Percentiles rank a stretch among this genome's conserved stretches.
Conservation (phyloP, 139 green algal species). For the Coelastrella sp. region DNA sequence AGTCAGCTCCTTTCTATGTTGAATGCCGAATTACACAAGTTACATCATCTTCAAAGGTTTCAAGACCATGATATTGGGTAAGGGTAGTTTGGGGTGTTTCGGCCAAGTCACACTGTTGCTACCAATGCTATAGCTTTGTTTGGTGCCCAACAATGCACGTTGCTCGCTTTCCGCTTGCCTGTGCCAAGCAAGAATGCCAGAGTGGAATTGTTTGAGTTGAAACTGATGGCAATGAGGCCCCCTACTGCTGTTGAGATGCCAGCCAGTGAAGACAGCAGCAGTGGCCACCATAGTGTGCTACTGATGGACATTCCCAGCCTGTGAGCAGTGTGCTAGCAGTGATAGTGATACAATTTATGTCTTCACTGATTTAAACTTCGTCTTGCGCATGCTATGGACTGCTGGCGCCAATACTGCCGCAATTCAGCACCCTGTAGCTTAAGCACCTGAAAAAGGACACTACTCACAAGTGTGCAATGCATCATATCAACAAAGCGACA, state of each 20-base stretch:
- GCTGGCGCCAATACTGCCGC: no score
- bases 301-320: not conserved
- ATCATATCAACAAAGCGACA: no score
- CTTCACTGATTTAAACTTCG: not conserved
- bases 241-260: not conserved
- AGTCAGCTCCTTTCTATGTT: not conserved
- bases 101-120: not conserved
- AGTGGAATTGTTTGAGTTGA: not conserved
- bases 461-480: no score
- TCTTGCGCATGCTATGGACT: no score
- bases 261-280: slow-evolving; percentile 16
- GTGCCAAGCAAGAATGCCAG: slow-evolving; percentile 17
- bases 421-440: no score
- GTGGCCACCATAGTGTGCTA: not conserved
- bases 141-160: not conserved
- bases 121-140: no score
- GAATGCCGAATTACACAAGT: no score
- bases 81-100: not conserved
- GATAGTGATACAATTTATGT: not conserved
- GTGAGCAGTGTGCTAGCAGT: not conserved
- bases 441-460: no score
- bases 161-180: not conserved
- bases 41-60: no score
- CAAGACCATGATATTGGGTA: no score
- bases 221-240: slow-evolving; percentile 6